A percentile compares a stretch with the other conserved stretches of the same genome.
phyloP scores from a whole-genome alignment of 345 rosid species.

The Excoecaria agallocha region DNA sequence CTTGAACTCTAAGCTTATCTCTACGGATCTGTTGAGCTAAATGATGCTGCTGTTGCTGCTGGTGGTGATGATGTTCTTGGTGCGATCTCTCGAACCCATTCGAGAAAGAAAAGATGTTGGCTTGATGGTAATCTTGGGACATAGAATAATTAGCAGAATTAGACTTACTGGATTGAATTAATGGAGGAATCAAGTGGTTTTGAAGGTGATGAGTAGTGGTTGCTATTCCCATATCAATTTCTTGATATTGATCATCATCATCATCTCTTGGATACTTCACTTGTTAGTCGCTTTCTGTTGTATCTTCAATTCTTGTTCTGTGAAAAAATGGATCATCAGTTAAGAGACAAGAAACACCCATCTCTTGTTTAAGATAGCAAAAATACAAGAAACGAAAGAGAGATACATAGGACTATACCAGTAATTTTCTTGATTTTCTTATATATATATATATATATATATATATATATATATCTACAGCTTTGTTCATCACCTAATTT shows the following conservation, averaged over 20 bases:
- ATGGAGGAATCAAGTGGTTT: background rate
- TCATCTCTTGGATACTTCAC: constrained; percentile 16
- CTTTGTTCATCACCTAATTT: constrained; percentile 17
- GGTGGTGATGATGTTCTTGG: constrained; percentile 19
- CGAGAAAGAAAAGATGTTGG: constrained; percentile 60
- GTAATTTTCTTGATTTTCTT: constrained; percentile 1
- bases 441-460: background rate
- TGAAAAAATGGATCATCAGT: constrained; percentile 20
- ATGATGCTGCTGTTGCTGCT: constrained; percentile 50
- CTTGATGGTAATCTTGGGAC: constrained; percentile 75
- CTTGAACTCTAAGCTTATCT: constrained; percentile 51
- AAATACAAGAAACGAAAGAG: constrained; percentile 18
- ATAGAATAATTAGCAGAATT: constrained; percentile 58
- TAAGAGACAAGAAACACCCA: constrained; percentile 26
- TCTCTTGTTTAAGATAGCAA: constrained; percentile 9
- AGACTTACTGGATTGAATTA: constrained; percentile 13
- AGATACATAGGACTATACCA: background rate
- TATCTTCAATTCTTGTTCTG: constrained; percentile 19
- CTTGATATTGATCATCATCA: constrained; percentile 41
- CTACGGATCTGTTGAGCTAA: constrained; percentile 66
- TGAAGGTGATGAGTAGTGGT: constrained; percentile 5
- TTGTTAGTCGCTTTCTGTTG: background rate
- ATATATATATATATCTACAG: constrained; percentile 19
- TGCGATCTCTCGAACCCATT: constrained; percentile 63
- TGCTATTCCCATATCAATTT: constrained; percentile 70